These are phyloP conservation scores for Boletus sp. DNA, from an alignment of 1,284 basidiomycete genomes.

Conservation along the genomic window DNA sequence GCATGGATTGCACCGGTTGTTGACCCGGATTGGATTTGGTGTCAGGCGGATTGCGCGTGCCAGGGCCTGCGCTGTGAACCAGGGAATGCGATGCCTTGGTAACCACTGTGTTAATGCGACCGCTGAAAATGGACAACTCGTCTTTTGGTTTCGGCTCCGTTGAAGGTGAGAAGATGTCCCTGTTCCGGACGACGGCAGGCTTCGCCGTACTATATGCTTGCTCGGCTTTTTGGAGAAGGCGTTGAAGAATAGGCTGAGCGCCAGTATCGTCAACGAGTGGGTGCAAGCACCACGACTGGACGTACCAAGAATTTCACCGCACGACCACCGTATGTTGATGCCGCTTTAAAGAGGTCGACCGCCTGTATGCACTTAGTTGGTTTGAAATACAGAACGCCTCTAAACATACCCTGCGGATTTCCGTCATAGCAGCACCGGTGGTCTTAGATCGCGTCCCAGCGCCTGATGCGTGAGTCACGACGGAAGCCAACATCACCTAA, in stretches of 20 bases:
- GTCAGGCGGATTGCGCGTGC: background rate
- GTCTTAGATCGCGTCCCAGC: constrained; percentile 54
- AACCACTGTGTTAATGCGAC: constrained; percentile 58
- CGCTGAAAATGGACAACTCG: constrained; percentile 69
- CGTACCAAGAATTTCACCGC: constrained; percentile 63
- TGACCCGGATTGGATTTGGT: background rate
- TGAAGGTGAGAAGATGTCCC: constrained; percentile 54
- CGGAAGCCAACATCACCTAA: constrained; percentile 66
- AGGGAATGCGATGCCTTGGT: constrained; percentile 36
- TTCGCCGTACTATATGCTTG: constrained; percentile 46
- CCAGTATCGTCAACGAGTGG: background rate
- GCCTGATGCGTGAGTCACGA: constrained; percentile 52
- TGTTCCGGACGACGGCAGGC: constrained; percentile 40
- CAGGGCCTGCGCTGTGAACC: constrained; percentile 9
- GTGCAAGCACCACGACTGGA: constrained; percentile 4
- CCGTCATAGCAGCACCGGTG: constrained; percentile 59
- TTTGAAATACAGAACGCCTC: background rate
- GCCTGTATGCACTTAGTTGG: constrained; percentile 34
- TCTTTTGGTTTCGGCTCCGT: constrained; percentile 43
- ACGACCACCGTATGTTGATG: constrained; percentile 55
- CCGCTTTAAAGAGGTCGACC: constrained; percentile 57
- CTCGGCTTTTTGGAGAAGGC: constrained; percentile 59
- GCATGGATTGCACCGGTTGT: background rate
- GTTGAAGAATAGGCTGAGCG: constrained; percentile 54
- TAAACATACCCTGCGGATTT: constrained; percentile 42